Conservation (phyloP, 163 green algal genomes). For the Smithsoniella earleae region DNA sequence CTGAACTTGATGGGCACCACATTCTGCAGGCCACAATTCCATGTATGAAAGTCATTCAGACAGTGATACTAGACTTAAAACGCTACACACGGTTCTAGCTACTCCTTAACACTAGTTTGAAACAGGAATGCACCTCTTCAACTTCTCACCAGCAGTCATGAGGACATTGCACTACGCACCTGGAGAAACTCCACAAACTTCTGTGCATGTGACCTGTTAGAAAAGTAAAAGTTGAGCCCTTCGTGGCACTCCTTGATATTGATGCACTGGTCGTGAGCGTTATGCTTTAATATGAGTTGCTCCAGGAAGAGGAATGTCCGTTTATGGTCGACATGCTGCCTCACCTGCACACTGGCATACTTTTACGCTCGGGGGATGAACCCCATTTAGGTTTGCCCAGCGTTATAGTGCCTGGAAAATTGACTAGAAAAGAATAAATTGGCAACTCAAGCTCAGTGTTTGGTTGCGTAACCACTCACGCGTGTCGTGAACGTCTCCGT, state of each 20-base stretch:
- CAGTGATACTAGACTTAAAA: too few species aligned
- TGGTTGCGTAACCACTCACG: too few species aligned
- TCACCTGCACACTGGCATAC: conserved; percentile 53
- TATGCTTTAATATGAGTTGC: conserved; percentile 95
- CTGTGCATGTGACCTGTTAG: conserved; percentile 66
- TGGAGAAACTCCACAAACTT: conserved; percentile 96
- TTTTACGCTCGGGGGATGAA: background rate
- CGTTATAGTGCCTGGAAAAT: too few species aligned
- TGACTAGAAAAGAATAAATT: too few species aligned
- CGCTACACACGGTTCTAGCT: too few species aligned
- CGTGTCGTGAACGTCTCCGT: too few species aligned
- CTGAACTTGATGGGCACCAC: conserved; percentile 64
- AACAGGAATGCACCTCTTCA: too few species aligned
- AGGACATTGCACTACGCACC: too few species aligned
- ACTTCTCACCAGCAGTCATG: too few species aligned
- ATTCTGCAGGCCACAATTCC: conserved; percentile 36
- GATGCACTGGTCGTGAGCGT: conserved; percentile 70
- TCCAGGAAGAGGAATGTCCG: conserved; percentile 98
- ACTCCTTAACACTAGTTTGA: too few species aligned
- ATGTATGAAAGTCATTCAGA: conserved; percentile 1
- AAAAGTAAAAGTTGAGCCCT: conserved; percentile 95
- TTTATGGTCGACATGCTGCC: conserved; percentile 96
- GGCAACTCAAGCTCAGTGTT: too few species aligned
- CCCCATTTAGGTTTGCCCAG: too few species aligned
- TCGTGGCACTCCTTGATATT: conserved; percentile 65